phyloP scores from a whole-genome alignment of 2,329 filamentous ascomycete genomes.

The Fusarium domesticum region DNA sequence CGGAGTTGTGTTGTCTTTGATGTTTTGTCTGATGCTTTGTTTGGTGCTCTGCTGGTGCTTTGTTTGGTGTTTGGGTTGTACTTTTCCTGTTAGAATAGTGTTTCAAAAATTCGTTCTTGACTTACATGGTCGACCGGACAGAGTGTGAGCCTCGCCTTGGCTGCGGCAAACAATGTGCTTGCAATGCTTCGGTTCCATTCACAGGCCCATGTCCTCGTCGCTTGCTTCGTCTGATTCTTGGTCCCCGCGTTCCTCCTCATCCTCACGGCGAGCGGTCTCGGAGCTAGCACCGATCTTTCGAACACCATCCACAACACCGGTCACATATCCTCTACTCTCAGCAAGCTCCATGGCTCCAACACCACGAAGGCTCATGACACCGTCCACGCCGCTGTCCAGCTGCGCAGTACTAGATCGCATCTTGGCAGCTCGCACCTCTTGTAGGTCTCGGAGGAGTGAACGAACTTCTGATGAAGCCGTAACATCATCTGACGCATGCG shows the following conservation, averaged over 20 bases:
- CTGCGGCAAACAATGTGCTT: not conserved
- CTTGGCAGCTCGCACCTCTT: conserved; percentile 88
- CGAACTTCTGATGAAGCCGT: conserved; percentile 69
- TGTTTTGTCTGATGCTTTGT: not conserved
- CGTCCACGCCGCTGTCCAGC: conserved; percentile 67
- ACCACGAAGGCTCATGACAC: conserved; percentile 67
- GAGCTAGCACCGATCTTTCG: conserved; percentile 78
- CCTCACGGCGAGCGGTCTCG: conserved; percentile 73
- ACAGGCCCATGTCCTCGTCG: conserved; percentile 52
- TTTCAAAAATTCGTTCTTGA: conserved; percentile 2
- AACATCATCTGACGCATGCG: conserved; percentile 81
- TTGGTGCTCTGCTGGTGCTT: not conserved
- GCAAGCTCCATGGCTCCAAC: conserved; percentile 92
- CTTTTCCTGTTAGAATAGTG: conserved; percentile 12
- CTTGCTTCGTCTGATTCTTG: conserved; percentile 60
- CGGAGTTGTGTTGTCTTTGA: not conserved
- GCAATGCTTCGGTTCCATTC: conserved; percentile 13
- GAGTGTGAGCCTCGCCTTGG: not conserved
- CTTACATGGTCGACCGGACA: conserved; percentile 14
- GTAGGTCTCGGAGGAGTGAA: conserved; percentile 72
- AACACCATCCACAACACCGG: conserved; percentile 82
- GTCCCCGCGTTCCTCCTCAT: conserved; percentile 65
- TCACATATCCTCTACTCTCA: conserved; percentile 79
- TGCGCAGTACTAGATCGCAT: conserved; percentile 71
- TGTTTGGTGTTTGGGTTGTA: conserved; percentile 1